Base-by-base conservation (phyloP, 1,139 yeast genomes). In the Citeromyces hawaiiensis region DNA sequence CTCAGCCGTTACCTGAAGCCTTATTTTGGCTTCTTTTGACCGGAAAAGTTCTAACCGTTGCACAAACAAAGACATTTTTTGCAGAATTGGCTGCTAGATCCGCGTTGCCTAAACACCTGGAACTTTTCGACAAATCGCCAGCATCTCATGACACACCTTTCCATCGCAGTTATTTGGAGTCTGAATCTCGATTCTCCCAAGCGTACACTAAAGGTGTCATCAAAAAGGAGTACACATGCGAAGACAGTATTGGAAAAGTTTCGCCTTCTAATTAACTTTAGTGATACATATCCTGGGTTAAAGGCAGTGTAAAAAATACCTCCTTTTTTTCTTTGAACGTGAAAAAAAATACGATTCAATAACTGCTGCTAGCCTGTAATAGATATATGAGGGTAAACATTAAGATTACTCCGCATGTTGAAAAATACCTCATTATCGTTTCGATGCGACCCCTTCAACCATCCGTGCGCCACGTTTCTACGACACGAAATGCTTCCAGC, bases 111-210 rank as follows among this genome's bases (percentile, higher is more conserved):
- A 79, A 79, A 59, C 88, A 83, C 60, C 93, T 85, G 50, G 86
- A 78, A 59, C 66, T 86, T 50, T 73, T 87, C 53, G 93, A 83
- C 70, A 68, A 78, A 53, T 75, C 88, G 53, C 96, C 96, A 50
- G 66, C 80, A 87, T 66, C 97, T 96, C 64, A 87, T 87, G 97
- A 93, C 96, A 42, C 96, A 87, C 65, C 79, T 87, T 63, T 81
- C 94, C 49, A 85, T 87, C 61, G 96, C 95, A 41, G 80, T 87
- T 41, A 82, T 46, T 74, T 87, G 61, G 94, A 86, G 71, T 76
- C 86, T 48, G 93, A 83, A 64, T 85, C 95, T 40, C 77, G 73
- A 59, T 87, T 87, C 63, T 94, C 96, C 49, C 76, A 79, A 67
- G 93, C 94, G 47, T 87, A 87, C 61, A 94, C 91, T 55, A 63